These are phyloP conservation scores for Auriscalpium orientale DNA, from an alignment of 768 basidiomycete species.

Conservation along the genomic window DNA sequence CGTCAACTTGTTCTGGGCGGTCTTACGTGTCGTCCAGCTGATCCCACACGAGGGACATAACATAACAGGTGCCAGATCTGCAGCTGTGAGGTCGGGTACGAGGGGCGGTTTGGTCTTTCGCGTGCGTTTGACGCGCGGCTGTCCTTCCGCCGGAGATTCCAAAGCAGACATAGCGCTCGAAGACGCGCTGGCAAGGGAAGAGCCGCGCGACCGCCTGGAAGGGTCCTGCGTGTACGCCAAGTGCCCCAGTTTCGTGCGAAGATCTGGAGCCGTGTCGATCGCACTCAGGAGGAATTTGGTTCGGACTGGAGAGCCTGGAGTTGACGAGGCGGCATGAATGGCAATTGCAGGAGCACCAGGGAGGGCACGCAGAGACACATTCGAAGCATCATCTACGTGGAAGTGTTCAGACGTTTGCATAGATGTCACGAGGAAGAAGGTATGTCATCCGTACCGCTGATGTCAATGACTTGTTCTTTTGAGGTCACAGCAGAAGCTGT, in stretches of 20 bases:
- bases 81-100: conserved; percentile 33
- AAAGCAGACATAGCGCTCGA: not conserved
- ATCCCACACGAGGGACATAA: conserved; percentile 60
- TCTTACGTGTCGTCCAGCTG: conserved; percentile 67
- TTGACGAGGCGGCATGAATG: no score
- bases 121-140: conserved; percentile 3
- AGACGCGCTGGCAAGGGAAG: not conserved
- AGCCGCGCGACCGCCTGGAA: not conserved
- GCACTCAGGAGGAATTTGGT: no score
- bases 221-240: not conserved
- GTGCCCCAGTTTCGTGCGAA: not conserved
- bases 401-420: no score
- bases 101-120: not conserved
- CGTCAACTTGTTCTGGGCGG: conserved; percentile 47
- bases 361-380: no score
- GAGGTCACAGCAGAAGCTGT: not conserved
- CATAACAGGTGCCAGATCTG: conserved; percentile 38
- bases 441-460: not conserved
- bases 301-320: no score
- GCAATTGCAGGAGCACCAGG: no score
- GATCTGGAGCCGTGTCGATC: not conserved
- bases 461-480: not conserved
- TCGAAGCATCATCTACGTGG: no score
- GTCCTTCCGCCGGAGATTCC: not conserved
- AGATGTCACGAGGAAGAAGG: no score